Conservation (phyloP, 176 grass and related monocot species). For the Musa acuminata region DNA sequence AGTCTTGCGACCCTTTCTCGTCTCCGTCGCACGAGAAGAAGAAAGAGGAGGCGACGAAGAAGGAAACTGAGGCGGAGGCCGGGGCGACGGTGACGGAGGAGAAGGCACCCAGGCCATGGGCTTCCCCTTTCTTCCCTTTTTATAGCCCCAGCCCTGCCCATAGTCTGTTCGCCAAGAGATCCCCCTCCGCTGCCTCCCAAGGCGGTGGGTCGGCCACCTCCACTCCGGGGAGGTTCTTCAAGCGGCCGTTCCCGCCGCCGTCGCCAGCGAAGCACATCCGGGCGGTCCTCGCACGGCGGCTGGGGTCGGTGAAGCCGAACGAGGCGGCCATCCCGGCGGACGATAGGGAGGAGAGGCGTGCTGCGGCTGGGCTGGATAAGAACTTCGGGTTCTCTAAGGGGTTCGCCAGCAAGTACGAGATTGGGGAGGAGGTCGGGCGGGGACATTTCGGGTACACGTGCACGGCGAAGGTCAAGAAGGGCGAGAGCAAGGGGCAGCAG, state of each 20-base stretch:
- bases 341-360: not conserved
- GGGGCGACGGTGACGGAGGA: not conserved
- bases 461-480: slow-evolving; percentile 12
- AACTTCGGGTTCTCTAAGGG: slow-evolving; percentile 23
- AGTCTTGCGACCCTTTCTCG: not conserved
- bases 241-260: slow-evolving; percentile 22
- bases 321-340: slow-evolving; percentile 18
- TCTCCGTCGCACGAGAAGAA: not conserved
- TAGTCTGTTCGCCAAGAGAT: not conserved
- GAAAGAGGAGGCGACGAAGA: not conserved
- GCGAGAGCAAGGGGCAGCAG: slow-evolving; percentile 13
- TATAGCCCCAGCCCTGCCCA: slow-evolving; percentile 26
- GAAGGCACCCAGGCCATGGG: slow-evolving; percentile 29
- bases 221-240: slow-evolving; percentile 17
- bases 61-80: not conserved
- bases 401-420: slow-evolving; percentile 16
- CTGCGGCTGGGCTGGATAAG: slow-evolving; percentile 21
- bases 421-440: slow-evolving; percentile 22
- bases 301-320: slow-evolving; percentile 22
- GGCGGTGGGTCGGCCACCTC: not conserved
- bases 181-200: not conserved
- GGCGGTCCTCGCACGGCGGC: not conserved
- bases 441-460: slow-evolving; percentile 27
- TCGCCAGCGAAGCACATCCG: slow-evolving; percentile 29
- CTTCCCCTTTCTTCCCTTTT: slow-evolving; percentile 28